Base-by-base conservation (phyloP, 2,329 filamentous ascomycete species). In the Pseudocercospora eumusae region DNA sequence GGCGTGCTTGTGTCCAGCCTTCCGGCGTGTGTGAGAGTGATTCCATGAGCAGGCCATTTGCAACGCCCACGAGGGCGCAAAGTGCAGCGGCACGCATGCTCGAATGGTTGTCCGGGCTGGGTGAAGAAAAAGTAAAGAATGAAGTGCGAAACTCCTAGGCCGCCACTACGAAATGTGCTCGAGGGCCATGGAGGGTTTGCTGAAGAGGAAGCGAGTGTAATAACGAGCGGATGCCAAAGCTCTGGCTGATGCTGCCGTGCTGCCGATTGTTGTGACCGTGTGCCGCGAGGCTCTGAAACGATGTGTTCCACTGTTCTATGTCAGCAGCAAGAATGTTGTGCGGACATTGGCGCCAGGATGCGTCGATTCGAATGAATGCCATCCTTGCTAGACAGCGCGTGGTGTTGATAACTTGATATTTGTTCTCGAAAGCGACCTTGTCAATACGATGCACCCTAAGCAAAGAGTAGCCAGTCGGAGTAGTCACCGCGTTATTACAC, bases 21-120 rank as follows among this genome's bases (percentile, higher is more conserved):
- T 67, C 52, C 11, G 68, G 68, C 40, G 65, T 59, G 27, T 62
- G 59, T 21, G 40, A 23, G 11, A 66, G 60, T 6, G 61, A 64
- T 52, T 70, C 68, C 64, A 70, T 65, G 9, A 68, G 27, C 20
- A 65, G 62, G 27, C 60, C 62, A 44, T 36, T 52, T 18, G 55
- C 65, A n/a, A 53, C 60, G 57, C 60, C 61, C 53, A 62, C 18
- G 11, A 65, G 42, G n/a, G 60, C 63, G n/a, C 57, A 63, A 42
- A 33, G 60, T 21, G 8, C 36, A 36, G 4, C 21, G 20, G 1
- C 47, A n/a, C 47, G 47, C 47, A 52, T 52, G 21, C 25, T 47
- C 6, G 44, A 13, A 23, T 21, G 1, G 44, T 8, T 47, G 20
- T n/a, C 6, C 15, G 6, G 36, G 5, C 36, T 40, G 36, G 36